Evolutionary conservation across 306 rosid genomes (phyloP).

Genomic region (Medicago lupulina): DNA sequence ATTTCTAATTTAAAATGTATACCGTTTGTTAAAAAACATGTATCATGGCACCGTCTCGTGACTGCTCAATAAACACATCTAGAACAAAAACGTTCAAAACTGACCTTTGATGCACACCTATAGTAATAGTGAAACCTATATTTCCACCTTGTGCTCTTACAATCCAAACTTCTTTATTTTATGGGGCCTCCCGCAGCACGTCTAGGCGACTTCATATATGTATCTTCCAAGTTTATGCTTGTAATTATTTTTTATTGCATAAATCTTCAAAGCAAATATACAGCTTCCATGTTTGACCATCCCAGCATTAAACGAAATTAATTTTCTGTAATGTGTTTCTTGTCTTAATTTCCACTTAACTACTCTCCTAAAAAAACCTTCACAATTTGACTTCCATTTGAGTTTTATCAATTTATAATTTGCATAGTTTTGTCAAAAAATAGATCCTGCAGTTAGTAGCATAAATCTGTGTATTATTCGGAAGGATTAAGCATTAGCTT

Average conservation of each 20-base stretch:
- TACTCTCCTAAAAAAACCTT: background rate
- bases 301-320: background rate
- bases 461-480: background rate
- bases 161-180: background rate
- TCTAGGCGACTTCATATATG: background rate
- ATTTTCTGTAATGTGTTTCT: background rate
- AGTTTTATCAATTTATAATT: background rate
- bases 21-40: background rate
- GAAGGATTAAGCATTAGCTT: background rate
- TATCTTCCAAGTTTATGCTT: background rate
- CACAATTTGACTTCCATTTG: background rate
- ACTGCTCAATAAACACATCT: background rate
- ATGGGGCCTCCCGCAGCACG: background rate
- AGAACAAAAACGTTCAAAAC: slow-evolving; percentile 6
- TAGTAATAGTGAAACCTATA: background rate
- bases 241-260: background rate
- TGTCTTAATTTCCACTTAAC: background rate
- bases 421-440: background rate
- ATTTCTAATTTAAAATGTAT: background rate
- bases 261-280: background rate
- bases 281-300: background rate
- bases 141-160: background rate
- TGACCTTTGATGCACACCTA: background rate
- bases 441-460: background rate
- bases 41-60: background rate